Base-by-base conservation (phyloP, 352 stramenopile genomes). In the Globisporangium barbulae region DNA sequence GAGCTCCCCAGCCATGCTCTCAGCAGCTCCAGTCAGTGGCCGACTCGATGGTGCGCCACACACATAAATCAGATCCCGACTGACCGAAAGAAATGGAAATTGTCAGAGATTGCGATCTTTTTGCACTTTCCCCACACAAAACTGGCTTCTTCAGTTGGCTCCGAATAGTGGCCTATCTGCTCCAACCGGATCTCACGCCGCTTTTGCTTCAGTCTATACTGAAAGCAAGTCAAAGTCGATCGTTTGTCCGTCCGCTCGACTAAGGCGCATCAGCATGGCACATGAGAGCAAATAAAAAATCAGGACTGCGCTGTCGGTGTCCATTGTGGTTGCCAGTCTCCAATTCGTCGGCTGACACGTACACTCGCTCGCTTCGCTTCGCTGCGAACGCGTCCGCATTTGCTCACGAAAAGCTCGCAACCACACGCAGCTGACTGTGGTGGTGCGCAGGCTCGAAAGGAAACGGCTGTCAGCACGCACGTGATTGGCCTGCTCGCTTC, bases 381-480 rank as follows among this genome's bases (percentile, higher is more conserved):
- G 8, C 33, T 39, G 33, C 33, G 33, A 39, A 39, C 33, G 33
- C 33, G 33, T 39, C 33, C 7, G 7, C 33, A 39, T 21, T 47
- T 47, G 41, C 17, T 47, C 17, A 15, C 37, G 37, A 42, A 42
- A 42, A 8, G 37, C 41, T 21, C 41, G 13, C 2, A 19, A 1
- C 17, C 41, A 15, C 41, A 47, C 13, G 41, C 41, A 47, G 37
- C 37, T 42, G 37, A 17, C 37, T 42, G 37, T 17, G 37, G 37
- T 42, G n/a, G 41, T 47, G 41, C 41, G 41, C 41, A 44, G 37
- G 12, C 13, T 19, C 37, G 41, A 2, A 39, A 12, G 7, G 10
- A 39, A 53, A 35, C 48, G 48, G 48, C 48, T 53, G 48, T 31
- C 28, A 7, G 48, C 48, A 35, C 48, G 48, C 22, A 53, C 48